These are phyloP conservation scores for Pseudocercospora cruenta DNA, from an alignment of 2,329 filamentous ascomycete species.

Conservation along the genomic window DNA sequence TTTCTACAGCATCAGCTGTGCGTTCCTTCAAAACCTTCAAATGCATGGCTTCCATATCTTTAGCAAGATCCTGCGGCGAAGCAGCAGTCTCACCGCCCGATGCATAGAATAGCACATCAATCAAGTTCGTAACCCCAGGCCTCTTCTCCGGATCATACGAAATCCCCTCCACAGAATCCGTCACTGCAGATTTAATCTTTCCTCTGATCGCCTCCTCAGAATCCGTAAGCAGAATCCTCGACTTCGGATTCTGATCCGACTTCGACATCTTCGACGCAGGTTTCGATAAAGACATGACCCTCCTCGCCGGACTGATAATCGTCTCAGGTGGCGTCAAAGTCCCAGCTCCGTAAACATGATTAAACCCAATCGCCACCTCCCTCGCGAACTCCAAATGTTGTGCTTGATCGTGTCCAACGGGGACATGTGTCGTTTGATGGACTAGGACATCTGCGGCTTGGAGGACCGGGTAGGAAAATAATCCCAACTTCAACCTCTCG, in stretches of 20 bases:
- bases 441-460: slow-evolving; percentile 93
- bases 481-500: slow-evolving; percentile 72
- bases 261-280: slow-evolving; percentile 93
- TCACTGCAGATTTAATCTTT: slow-evolving; percentile 75
- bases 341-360: slow-evolving; percentile 65
- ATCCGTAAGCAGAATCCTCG: slow-evolving; percentile 83
- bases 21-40: slow-evolving; percentile 66
- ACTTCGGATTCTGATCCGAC: slow-evolving; percentile 70
- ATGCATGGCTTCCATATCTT: slow-evolving; percentile 48
- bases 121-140: slow-evolving; percentile 84
- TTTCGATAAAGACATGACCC: slow-evolving; percentile 85
- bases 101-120: slow-evolving; percentile 74
- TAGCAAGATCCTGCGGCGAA: slow-evolving; percentile 49
- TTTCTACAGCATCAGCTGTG: slow-evolving; percentile 62
- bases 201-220: slow-evolving; percentile 61
- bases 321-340: slow-evolving; percentile 70
- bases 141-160: slow-evolving; percentile 71
- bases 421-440: slow-evolving; percentile 88
- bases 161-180: slow-evolving; percentile 70
- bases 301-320: slow-evolving; percentile 76
- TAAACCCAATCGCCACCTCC: slow-evolving; percentile 85
- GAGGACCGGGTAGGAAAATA: slow-evolving; percentile 94
- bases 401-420: slow-evolving; percentile 91
- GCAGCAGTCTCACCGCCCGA: slow-evolving; percentile 31
- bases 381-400: slow-evolving; percentile 94